A percentile compares a stretch with the other conserved stretches of the same genome.
These are phyloP conservation scores for Tremella fuciformis DNA, from an alignment of 768 basidiomycete genomes.

Conservation along the genomic window DNA sequence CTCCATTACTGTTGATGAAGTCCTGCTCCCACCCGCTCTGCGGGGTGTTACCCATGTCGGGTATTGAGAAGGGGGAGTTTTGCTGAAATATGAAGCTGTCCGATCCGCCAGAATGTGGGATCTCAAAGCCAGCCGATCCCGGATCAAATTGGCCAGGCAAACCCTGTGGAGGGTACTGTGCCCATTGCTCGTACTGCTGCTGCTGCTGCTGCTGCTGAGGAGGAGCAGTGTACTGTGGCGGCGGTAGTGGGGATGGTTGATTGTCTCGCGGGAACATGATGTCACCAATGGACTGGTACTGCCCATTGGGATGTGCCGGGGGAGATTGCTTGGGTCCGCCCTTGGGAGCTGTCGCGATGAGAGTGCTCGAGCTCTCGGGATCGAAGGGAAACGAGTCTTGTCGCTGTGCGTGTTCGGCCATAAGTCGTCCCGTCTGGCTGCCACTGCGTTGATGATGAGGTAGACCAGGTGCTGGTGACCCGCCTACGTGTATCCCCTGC, in stretches of 20 bases:
- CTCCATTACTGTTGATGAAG: slow-evolving; percentile 1
- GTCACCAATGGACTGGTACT: slow-evolving; percentile 19
- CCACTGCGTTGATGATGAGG: neutral
- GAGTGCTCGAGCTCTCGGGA: slow-evolving; percentile 29
- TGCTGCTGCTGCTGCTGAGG: slow-evolving; percentile 1
- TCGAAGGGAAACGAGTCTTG: slow-evolving; percentile 41
- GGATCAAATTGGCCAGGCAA: neutral
- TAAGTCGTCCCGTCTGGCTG: neutral
- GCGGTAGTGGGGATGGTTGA: slow-evolving; percentile 7
- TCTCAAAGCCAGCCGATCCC: neutral
- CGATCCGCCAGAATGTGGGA: slow-evolving; percentile 3
- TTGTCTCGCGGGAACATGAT: slow-evolving; percentile 22
- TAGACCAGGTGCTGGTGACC: neutral
- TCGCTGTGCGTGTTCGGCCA: slow-evolving; percentile 3
- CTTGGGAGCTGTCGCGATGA: slow-evolving; percentile 35
- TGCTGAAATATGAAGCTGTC: neutral
- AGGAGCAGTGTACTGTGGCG: neutral
- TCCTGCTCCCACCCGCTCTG: too few relatives aligned
- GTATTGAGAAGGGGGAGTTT: neutral
- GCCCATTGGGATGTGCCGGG: neutral
- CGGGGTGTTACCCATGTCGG: neutral
- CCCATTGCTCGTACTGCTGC: slow-evolving; percentile 7
- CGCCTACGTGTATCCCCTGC: slow-evolving; percentile 7
- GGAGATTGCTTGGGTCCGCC: slow-evolving; percentile 9
- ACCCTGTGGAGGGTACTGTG: neutral